phyloP scores from a whole-genome alignment of 2,329 filamentous ascomycete species.

The Aspergillus piperis region DNA sequence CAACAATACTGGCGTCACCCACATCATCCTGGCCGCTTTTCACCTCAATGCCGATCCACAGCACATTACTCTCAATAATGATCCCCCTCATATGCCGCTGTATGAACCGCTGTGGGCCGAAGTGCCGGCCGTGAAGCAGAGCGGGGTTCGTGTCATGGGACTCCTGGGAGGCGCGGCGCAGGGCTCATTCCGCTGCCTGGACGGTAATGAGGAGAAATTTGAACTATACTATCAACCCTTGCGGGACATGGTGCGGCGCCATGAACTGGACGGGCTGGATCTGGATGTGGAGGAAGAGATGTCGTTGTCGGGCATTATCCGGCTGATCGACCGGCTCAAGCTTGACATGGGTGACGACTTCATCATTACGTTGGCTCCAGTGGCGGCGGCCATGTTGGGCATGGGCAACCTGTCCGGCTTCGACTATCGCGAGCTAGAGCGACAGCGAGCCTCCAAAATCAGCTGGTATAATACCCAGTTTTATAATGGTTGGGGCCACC shows the following conservation, averaged over 20 bases:
- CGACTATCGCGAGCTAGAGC: conserved; percentile 73
- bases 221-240: conserved; percentile 73
- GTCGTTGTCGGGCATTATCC: conserved; percentile 65
- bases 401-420: conserved; percentile 74
- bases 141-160: conserved; percentile 76
- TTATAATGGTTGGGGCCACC: conserved; percentile 85
- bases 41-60: conserved; percentile 72
- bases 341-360: conserved; percentile 56
- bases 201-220: conserved; percentile 62
- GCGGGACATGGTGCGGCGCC: conserved; percentile 62
- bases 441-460: conserved; percentile 65
- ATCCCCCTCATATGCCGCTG: conserved; percentile 65
- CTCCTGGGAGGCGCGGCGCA: conserved; percentile 86
- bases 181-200: conserved; percentile 67
- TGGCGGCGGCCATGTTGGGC: conserved; percentile 71
- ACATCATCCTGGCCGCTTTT: conserved; percentile 83
- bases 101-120: conserved; percentile 79
- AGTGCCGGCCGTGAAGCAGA: conserved; percentile 67
- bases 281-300: conserved; percentile 79
- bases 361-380: conserved; percentile 78
- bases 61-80: conserved; percentile 77
- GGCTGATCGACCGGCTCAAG: conserved; percentile 67
- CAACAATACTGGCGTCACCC: conserved; percentile 66
- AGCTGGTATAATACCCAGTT: conserved; percentile 91
- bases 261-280: conserved; percentile 69